These are phyloP conservation scores for Biscutella auriculata DNA, from an alignment of 441 rosid species.

Conservation along the genomic window DNA sequence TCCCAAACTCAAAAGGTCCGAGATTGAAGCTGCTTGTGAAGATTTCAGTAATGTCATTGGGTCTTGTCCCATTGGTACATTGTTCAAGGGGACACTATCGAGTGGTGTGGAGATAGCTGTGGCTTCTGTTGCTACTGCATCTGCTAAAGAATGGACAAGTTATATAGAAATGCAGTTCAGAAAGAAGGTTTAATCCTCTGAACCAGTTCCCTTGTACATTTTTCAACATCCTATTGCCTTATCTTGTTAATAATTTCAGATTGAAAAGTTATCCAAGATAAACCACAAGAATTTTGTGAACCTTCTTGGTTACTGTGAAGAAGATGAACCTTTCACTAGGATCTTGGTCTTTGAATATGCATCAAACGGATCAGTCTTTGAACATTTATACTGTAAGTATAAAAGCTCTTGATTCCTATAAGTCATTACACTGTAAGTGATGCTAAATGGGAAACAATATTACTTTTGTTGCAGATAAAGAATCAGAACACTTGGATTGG, in stretches of 20 bases:
- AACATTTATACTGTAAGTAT: conserved; percentile 69
- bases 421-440: background rate
- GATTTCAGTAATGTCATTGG: conserved; percentile 71
- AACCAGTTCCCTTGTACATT: background rate
- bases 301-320: conserved; percentile 78
- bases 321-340: conserved; percentile 71
- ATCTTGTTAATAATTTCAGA: conserved; percentile 23
- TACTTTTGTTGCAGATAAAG: conserved; percentile 34
- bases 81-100: conserved; percentile 65
- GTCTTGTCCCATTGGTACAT: conserved; percentile 48
- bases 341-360: conserved; percentile 96
- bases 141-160: conserved; percentile 49
- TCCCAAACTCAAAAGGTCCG: conserved; percentile 59
- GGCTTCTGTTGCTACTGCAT: conserved; percentile 34
- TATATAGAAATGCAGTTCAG: conserved; percentile 52
- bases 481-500: conserved; percentile 68
- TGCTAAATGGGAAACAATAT: background rate
- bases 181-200: conserved; percentile 31
- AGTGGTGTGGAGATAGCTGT: conserved; percentile 58
- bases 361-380: conserved; percentile 72
- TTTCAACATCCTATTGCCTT: background rate
- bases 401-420: background rate
- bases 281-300: conserved; percentile 89
- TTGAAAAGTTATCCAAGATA: conserved; percentile 52
- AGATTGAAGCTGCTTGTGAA: conserved; percentile 65